These are phyloP conservation scores for Sicyos edulis DNA, from an alignment of 306 rosid genomes.

Conservation along the genomic window DNA sequence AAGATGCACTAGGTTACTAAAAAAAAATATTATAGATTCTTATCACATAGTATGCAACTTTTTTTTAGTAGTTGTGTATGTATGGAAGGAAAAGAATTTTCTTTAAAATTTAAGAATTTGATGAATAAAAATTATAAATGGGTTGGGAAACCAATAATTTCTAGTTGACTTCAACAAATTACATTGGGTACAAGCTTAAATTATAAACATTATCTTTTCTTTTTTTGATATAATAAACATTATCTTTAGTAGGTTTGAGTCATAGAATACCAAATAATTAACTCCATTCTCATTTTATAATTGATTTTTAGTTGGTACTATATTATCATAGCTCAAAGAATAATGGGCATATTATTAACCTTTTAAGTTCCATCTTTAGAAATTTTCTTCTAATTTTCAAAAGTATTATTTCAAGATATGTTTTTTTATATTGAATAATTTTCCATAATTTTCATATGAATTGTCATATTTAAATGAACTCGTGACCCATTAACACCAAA, in stretches of 20 bases:
- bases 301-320: not conserved
- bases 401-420: not conserved
- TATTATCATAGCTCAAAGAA: not conserved
- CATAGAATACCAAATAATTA: not conserved
- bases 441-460: not conserved
- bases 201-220: conserved; percentile 8
- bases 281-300: not conserved
- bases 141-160: not conserved
- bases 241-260: conserved; percentile 2
- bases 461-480: not conserved
- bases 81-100: too few species aligned
- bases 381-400: not conserved
- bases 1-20: too few species aligned
- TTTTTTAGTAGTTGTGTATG: too few species aligned
- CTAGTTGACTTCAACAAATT: conserved; percentile 1
- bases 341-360: not conserved
- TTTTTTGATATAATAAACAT: not conserved
- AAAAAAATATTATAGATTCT: too few species aligned
- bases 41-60: too few species aligned
- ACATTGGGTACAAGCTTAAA: not conserved
- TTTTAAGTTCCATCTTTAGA: not conserved
- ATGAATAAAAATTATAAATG: not conserved
- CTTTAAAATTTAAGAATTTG: too few species aligned
- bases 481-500: too few species aligned
- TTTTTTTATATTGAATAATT: too few species aligned